Evolutionary conservation across 2,329 filamentous ascomycete genomes (phyloP).

Genomic region (Penicillium glabrum): DNA sequence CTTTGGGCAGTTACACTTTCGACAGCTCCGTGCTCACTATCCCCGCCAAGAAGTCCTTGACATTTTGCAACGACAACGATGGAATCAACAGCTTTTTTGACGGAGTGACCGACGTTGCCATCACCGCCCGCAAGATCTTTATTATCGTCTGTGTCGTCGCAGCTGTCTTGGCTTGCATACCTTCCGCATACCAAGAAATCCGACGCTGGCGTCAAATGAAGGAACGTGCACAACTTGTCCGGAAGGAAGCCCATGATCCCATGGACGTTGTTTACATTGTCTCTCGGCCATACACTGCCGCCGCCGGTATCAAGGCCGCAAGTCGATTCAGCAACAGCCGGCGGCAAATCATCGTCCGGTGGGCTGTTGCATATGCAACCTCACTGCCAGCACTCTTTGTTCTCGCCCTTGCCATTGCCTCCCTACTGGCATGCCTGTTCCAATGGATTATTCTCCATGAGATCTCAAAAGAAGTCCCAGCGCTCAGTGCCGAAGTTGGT

Average conservation of each 20-base stretch:
- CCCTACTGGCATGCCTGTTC: slow-evolving; percentile 77
- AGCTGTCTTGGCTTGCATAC: slow-evolving; percentile 71
- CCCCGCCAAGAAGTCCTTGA: slow-evolving; percentile 76
- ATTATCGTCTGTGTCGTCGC: slow-evolving; percentile 70
- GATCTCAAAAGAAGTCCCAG: slow-evolving; percentile 74
- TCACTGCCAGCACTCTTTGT: slow-evolving; percentile 83
- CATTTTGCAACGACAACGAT: slow-evolving; percentile 85
- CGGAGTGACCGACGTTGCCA: slow-evolving; percentile 64
- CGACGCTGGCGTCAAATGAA: slow-evolving; percentile 73
- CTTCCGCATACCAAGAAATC: slow-evolving; percentile 80
- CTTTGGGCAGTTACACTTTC: slow-evolving; percentile 73
- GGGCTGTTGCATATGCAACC: slow-evolving; percentile 85
- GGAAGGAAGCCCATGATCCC: slow-evolving; percentile 67
- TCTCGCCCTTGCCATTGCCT: slow-evolving; percentile 76
- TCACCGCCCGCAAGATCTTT: slow-evolving; percentile 70
- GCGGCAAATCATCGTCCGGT: slow-evolving; percentile 72
- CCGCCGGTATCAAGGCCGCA: slow-evolving; percentile 68
- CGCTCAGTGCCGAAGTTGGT: slow-evolving; percentile 70
- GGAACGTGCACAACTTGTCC: slow-evolving; percentile 66
- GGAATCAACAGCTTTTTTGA: slow-evolving; percentile 83
- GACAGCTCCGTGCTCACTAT: slow-evolving; percentile 77
- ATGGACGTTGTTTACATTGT: slow-evolving; percentile 89
- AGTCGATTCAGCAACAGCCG: slow-evolving; percentile 62
- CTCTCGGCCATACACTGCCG: slow-evolving; percentile 74
- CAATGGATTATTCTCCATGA: slow-evolving; percentile 75